Conservation (phyloP, 192 early-diverging fungal genomes). For the Spinellus fusiger region DNA sequence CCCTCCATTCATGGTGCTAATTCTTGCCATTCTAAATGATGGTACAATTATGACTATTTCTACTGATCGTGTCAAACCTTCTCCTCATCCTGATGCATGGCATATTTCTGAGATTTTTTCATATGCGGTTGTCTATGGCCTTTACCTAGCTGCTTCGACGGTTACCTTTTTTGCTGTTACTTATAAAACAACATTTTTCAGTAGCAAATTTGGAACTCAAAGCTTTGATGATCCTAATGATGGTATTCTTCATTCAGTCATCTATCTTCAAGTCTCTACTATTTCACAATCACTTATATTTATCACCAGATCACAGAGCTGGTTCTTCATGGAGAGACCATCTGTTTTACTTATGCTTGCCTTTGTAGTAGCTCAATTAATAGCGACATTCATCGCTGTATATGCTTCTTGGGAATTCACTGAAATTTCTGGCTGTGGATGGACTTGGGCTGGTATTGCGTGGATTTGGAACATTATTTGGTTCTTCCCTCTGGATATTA, state of each 20-base stretch:
- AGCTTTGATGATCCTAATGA: constrained; percentile 51
- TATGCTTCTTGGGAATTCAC: constrained; percentile 81
- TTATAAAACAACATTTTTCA: constrained; percentile 60
- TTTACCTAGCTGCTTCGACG: constrained; percentile 79
- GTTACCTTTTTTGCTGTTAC: constrained; percentile 62
- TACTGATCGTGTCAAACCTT: constrained; percentile 78
- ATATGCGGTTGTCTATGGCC: constrained; percentile 80
- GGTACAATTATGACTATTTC: constrained; percentile 92
- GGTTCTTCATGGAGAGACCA: constrained; percentile 67
- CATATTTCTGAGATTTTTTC: constrained; percentile 82
- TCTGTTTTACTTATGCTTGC: constrained; percentile 58
- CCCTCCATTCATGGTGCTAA: constrained; percentile 80
- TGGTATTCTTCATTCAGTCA: constrained; percentile 62
- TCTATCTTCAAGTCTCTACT: constrained; percentile 78
- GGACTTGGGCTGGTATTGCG: constrained; percentile 64
- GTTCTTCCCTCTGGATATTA: constrained; percentile 68
- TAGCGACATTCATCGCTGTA: constrained; percentile 76
- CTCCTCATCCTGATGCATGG: constrained; percentile 82
- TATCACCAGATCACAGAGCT: constrained; percentile 65
- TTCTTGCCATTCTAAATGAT: constrained; percentile 89
- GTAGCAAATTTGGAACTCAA: constrained; percentile 28
- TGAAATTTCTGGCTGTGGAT: constrained; percentile 60
- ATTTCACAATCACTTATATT: constrained; percentile 77
- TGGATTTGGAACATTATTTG: constrained; percentile 79
- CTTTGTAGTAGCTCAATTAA: constrained; percentile 64